Conservation (phyloP, 2,329 filamentous ascomycete species). For the Fusarium anthophilum region DNA sequence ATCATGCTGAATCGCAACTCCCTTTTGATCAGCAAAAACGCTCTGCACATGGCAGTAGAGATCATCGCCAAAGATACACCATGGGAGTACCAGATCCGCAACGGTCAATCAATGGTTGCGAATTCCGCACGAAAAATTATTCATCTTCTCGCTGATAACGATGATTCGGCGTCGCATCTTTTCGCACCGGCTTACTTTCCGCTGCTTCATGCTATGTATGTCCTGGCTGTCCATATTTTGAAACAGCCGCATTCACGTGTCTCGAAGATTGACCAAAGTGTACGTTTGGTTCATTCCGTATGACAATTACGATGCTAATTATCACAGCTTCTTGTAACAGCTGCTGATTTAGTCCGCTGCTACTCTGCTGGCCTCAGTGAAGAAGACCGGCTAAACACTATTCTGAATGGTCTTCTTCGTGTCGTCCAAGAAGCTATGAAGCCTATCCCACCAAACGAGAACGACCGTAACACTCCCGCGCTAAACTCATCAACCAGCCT, state of each 20-base stretch:
- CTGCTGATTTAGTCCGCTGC: not conserved
- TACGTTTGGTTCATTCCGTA: no score
- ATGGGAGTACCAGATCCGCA: not conserved
- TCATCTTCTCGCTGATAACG: not conserved
- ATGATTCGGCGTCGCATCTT: not conserved
- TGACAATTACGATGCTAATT: no score
- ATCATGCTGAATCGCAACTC: constrained; percentile 1
- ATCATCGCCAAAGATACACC: constrained; percentile 2
- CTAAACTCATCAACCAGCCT: accelerated
- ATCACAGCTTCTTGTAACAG: not conserved
- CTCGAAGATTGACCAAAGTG: constrained; percentile 4
- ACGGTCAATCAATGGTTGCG: constrained; percentile 2
- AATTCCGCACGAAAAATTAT: constrained; percentile 5
- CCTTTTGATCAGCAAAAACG: not conserved
- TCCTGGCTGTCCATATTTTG: not conserved
- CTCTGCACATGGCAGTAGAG: not conserved
- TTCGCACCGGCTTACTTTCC: not conserved
- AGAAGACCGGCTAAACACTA: accelerated
- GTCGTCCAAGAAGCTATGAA: constrained; percentile 6
- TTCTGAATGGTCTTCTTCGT: not conserved
- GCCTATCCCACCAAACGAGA: accelerated
- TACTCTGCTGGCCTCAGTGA: not conserved
- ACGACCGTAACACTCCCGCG: accelerated
- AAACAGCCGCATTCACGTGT: constrained; percentile 4
- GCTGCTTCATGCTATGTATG: not conserved